These are phyloP conservation scores for Plantago elongata DNA, from an alignment of 257 asterid species.

Conservation along the genomic window DNA sequence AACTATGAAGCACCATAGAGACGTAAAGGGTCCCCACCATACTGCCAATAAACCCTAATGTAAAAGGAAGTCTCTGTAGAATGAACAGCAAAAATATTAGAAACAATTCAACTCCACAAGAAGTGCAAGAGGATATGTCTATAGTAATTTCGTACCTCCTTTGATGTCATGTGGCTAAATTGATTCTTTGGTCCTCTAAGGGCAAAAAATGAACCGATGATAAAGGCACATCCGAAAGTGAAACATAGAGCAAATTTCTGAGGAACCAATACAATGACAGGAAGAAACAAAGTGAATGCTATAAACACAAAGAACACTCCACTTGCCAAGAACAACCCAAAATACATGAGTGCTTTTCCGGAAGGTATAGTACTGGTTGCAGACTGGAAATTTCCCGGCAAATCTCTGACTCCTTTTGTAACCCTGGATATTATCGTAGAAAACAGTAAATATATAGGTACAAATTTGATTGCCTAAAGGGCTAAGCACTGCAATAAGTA, in stretches of 20 bases:
- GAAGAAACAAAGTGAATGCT: constrained; percentile 83
- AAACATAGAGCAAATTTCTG: constrained; percentile 92
- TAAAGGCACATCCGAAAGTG: constrained; percentile 74
- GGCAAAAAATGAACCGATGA: constrained; percentile 87
- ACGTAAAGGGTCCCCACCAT: constrained; percentile 89
- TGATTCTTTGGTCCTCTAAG: constrained; percentile 85
- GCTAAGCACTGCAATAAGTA: constrained; percentile 12
- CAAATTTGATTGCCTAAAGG: background rate
- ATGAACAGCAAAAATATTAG: constrained; percentile 23
- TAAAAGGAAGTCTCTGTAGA: constrained; percentile 88
- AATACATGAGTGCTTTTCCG: constrained; percentile 85
- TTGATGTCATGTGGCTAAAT: constrained; percentile 74
- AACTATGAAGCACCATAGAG: constrained; percentile 95
- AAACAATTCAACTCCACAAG: constrained; percentile 13
- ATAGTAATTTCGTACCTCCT: constrained; percentile 53
- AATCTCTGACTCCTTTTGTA: constrained; percentile 81
- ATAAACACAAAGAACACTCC: constrained; percentile 86
- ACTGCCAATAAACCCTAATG: constrained; percentile 80
- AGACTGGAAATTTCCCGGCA: constrained; percentile 94
- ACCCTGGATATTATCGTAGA: constrained; percentile 42
- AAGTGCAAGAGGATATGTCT: background rate
- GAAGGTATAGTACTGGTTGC: constrained; percentile 89
- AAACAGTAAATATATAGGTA: background rate
- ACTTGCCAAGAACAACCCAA: constrained; percentile 72
- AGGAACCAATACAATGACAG: constrained; percentile 83